phyloP scores from a whole-genome alignment of 2,329 filamentous ascomycete species.

The Apiospora pterosperma region DNA sequence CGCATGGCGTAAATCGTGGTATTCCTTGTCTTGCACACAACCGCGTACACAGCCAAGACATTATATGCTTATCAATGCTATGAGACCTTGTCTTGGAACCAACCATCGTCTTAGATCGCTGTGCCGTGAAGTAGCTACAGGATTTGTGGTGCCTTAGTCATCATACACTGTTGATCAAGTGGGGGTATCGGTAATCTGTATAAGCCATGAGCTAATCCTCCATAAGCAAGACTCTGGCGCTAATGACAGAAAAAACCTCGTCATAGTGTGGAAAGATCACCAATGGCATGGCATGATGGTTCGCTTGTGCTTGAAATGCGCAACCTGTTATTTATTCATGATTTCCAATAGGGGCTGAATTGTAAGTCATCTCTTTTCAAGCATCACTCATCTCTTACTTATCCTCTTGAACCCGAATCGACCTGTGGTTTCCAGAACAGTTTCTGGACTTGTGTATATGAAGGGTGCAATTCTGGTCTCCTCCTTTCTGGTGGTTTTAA shows the following conservation, averaged over 20 bases:
- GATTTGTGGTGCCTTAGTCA: constrained; percentile 2
- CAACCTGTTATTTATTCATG: background rate
- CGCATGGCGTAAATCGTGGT: background rate
- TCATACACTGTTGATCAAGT: background rate
- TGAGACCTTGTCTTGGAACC: background rate
- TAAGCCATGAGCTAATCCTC: constrained; percentile 27
- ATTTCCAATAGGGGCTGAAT: constrained; percentile 1
- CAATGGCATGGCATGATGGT: background rate
- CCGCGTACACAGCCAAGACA: background rate
- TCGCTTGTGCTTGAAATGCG: background rate
- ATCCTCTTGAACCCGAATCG: background rate
- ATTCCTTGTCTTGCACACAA: background rate
- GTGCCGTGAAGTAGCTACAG: too few species aligned
- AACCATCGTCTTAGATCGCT: too few species aligned
- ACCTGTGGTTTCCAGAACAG: constrained; percentile 12
- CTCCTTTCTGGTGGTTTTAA: constrained; percentile 23
- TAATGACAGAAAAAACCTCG: constrained; percentile 7
- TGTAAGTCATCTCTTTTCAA: constrained; percentile 14
- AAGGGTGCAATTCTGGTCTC: constrained; percentile 19
- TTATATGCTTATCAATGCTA: background rate
- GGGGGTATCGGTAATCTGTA: constrained; percentile 6
- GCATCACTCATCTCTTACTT: constrained; percentile 13
- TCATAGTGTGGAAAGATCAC: constrained; percentile 5
- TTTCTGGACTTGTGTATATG: constrained; percentile 27
- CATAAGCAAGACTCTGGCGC: constrained; percentile 15